Evolutionary conservation across 768 basidiomycete genomes (phyloP).

Genomic region (Gloeopeniophorella convolvens): DNA sequence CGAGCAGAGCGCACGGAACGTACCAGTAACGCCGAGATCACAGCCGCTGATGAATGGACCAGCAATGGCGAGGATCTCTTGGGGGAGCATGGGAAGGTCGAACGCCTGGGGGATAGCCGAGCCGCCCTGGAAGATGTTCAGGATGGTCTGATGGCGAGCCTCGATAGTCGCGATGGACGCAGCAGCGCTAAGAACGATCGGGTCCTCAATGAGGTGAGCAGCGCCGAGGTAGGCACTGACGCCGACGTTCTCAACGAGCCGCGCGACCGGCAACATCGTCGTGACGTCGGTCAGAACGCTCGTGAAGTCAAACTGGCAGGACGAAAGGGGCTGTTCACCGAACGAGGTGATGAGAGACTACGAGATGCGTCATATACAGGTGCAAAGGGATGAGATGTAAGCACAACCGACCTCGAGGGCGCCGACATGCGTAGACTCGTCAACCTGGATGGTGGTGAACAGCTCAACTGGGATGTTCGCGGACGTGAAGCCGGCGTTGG

Average conservation of each 20-base stretch:
- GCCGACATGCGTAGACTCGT: constrained; percentile 55
- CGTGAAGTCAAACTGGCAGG: constrained; percentile 66
- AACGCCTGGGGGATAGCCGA: constrained; percentile 61
- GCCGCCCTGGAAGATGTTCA: constrained; percentile 62
- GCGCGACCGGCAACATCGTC: constrained; percentile 66
- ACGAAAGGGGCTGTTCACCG: constrained; percentile 46
- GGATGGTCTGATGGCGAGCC: constrained; percentile 74
- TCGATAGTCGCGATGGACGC: constrained; percentile 73
- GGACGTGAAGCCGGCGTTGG: constrained; percentile 54
- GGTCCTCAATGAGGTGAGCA: constrained; percentile 54
- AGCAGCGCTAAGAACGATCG: constrained; percentile 55
- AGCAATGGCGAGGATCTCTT: constrained; percentile 66
- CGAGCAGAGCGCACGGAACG: constrained; percentile 22
- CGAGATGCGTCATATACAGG: not conserved
- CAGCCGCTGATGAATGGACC: constrained; percentile 65
- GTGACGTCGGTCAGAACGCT: constrained; percentile 54
- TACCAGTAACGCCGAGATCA: constrained; percentile 50
- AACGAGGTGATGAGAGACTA: constrained; percentile 46
- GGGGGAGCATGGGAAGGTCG: constrained; percentile 64
- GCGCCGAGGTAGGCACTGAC: constrained; percentile 74
- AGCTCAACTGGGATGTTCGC: constrained; percentile 52
- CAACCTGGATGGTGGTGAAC: constrained; percentile 49
- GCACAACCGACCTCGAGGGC: constrained; percentile 41
- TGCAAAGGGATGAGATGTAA: not conserved
- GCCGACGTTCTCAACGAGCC: constrained; percentile 70